phyloP scores from a whole-genome alignment of 768 basidiomycete genomes.

The Rhodosporidiobolus sp. region DNA sequence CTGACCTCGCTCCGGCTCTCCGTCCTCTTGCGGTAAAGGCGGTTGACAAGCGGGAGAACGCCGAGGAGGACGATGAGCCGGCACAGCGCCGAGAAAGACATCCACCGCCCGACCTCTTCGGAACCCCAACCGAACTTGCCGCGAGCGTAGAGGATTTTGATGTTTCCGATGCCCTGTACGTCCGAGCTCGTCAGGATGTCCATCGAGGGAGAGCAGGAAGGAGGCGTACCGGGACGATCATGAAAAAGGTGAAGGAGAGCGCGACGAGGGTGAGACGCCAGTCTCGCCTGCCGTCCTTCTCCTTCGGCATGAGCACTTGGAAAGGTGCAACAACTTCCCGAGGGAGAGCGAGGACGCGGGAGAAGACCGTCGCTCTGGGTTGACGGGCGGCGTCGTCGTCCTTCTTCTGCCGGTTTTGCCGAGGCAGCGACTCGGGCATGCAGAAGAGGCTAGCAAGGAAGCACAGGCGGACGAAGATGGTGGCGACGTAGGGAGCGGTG shows the following conservation, averaged over 20 bases:
- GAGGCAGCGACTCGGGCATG: constrained; percentile 32
- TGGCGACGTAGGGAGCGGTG: neutral
- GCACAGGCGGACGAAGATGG: neutral
- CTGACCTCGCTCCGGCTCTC: neutral
- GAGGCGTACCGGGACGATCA: constrained; percentile 15
- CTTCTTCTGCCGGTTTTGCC: neutral
- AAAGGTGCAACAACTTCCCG: constrained; percentile 1
- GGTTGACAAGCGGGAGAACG: constrained; percentile 9
- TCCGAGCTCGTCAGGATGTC: no score
- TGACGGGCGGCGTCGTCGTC: neutral
- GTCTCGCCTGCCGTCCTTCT: neutral
- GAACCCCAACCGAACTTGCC: constrained; percentile 21
- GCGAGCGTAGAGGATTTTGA: constrained; percentile 28
- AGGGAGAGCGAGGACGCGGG: neutral
- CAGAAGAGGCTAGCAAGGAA: neutral
- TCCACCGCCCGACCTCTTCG: constrained; percentile 7
- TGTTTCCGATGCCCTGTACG: neutral
- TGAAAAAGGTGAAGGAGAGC: neutral
- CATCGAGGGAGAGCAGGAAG: neutral
- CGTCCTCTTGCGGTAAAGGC: neutral
- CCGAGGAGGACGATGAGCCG: constrained; percentile 20
- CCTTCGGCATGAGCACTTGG: constrained; percentile 5
- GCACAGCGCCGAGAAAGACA: neutral
- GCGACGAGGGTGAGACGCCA: constrained; percentile 14
- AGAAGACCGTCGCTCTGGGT: neutral